Conservation (phyloP, 352 stramenopile species). For the Pythium myriotylum region DNA sequence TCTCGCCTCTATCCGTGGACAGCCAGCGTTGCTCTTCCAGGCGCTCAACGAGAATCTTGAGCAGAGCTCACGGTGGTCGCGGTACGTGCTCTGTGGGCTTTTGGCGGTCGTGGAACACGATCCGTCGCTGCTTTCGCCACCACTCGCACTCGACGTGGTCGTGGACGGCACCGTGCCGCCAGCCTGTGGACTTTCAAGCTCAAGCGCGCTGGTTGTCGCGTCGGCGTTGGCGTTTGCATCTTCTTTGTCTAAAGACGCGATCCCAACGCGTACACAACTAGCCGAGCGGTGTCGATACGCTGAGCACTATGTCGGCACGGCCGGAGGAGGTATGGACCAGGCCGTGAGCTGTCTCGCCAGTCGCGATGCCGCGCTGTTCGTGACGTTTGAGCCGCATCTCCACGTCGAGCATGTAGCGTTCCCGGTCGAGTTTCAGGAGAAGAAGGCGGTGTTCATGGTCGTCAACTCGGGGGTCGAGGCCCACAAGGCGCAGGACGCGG, state of each 20-base stretch:
- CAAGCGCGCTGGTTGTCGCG: conserved; percentile 78
- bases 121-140: conserved; percentile 1
- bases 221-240: conserved; percentile 44
- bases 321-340: conserved; percentile 88
- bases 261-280: conserved; percentile 40
- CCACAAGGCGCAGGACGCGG: conserved; percentile 75
- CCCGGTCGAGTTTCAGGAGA: conserved; percentile 18
- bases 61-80: conserved; percentile 10
- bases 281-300: conserved; percentile 55
- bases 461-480: conserved; percentile 69
- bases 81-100: conserved; percentile 53
- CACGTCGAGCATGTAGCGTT: conserved; percentile 33
- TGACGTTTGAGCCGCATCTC: conserved; percentile 59
- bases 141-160: conserved; percentile 28
- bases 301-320: conserved; percentile 72
- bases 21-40: conserved; percentile 15
- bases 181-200: conserved; percentile 77
- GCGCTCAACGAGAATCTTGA: conserved; percentile 15
- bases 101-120: conserved; percentile 36
- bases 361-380: conserved; percentile 48
- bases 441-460: conserved; percentile 67
- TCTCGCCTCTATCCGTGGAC: too few relatives aligned
- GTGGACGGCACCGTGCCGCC: conserved; percentile 72
- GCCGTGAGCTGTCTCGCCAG: conserved; percentile 59
- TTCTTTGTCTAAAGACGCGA: conserved; percentile 11